Conservation (phyloP, 768 basidiomycete genomes). For the Amanita rubescens region DNA sequence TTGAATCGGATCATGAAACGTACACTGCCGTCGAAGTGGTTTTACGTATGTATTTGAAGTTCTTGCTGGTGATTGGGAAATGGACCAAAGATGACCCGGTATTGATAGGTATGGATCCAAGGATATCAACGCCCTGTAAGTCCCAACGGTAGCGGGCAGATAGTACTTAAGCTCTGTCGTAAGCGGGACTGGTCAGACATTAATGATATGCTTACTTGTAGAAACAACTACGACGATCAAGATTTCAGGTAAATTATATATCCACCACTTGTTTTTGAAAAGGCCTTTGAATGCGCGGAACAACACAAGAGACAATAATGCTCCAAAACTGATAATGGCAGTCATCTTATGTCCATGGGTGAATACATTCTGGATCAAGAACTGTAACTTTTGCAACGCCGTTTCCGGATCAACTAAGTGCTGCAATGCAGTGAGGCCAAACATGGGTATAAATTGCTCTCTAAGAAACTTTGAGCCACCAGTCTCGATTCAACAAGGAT, state of each 20-base stretch:
- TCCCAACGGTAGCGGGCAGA: conserved; percentile 71
- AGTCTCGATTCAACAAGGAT: background rate
- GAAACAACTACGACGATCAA: conserved; percentile 78
- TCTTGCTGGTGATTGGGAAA: conserved; percentile 59
- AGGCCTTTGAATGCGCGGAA: conserved; percentile 49
- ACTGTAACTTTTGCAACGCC: conserved; percentile 70
- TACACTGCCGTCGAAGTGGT: conserved; percentile 86
- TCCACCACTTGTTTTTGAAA: conserved; percentile 57
- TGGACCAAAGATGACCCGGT: conserved; percentile 58
- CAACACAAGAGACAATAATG: conserved; percentile 57
- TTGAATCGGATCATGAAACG: conserved; percentile 9
- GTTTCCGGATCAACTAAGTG: conserved; percentile 51
- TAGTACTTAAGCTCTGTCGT: conserved; percentile 39
- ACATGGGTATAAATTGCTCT: conserved; percentile 85
- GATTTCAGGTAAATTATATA: conserved; percentile 86
- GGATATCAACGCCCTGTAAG: conserved; percentile 68
- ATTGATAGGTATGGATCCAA: conserved; percentile 69
- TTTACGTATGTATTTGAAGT: conserved; percentile 56
- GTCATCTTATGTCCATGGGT: conserved; percentile 59
- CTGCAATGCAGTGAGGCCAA: conserved; percentile 61
- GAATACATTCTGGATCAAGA: conserved; percentile 56
- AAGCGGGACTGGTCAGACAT: background rate
- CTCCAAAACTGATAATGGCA: conserved; percentile 64
- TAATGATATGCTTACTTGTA: conserved; percentile 50
- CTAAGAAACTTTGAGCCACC: conserved; percentile 26